Percentiles rank a stretch among this genome's conserved stretches.
These are phyloP conservation scores for Candida pseudofarinosa DNA, from an alignment of 805 yeast genomes.

Conservation along the genomic window DNA sequence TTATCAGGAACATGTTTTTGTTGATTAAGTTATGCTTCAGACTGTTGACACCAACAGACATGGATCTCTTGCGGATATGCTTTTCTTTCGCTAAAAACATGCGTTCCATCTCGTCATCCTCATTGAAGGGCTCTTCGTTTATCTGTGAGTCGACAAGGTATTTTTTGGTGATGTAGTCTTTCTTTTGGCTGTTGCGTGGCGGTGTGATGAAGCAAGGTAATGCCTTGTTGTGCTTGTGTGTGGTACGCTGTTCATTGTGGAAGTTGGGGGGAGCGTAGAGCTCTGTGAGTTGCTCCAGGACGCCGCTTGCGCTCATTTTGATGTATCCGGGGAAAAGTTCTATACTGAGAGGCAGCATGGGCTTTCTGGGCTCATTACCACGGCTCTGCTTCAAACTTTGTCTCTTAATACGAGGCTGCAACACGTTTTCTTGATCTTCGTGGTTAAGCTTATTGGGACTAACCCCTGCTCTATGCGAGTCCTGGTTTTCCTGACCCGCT, in stretches of 20 bases:
- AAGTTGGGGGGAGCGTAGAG: conserved; percentile 28
- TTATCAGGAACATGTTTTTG: conserved; percentile 27
- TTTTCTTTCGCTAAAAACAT: conserved; percentile 14
- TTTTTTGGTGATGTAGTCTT: conserved; percentile 10
- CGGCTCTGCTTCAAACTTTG: conserved; percentile 2
- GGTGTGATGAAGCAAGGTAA: conserved; percentile 35
- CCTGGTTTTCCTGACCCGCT: conserved; percentile 22
- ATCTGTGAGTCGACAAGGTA: conserved; percentile 15
- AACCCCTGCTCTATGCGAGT: background rate
- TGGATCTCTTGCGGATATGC: conserved; percentile 20
- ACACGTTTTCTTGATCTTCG: conserved; percentile 39
- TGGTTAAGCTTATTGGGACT: conserved; percentile 19
- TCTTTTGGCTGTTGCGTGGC: conserved; percentile 17
- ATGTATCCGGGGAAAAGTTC: conserved; percentile 28
- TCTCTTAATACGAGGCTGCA: conserved; percentile 27
- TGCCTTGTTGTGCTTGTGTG: conserved; percentile 24
- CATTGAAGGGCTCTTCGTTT: conserved; percentile 10
- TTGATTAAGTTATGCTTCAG: conserved; percentile 30
- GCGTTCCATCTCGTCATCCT: conserved; percentile 19
- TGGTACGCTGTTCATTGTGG: conserved; percentile 23
- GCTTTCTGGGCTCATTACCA: conserved; percentile 13
- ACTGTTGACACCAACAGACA: conserved; percentile 38
- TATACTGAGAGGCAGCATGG: conserved; percentile 27
- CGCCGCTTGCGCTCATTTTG: conserved; percentile 4
- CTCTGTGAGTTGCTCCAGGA: conserved; percentile 18